Evolutionary conservation across 2,329 filamentous ascomycete genomes (phyloP), one percentile per base, ranked within the genome.

Genomic region (Teratosphaeria viscida): DNA sequence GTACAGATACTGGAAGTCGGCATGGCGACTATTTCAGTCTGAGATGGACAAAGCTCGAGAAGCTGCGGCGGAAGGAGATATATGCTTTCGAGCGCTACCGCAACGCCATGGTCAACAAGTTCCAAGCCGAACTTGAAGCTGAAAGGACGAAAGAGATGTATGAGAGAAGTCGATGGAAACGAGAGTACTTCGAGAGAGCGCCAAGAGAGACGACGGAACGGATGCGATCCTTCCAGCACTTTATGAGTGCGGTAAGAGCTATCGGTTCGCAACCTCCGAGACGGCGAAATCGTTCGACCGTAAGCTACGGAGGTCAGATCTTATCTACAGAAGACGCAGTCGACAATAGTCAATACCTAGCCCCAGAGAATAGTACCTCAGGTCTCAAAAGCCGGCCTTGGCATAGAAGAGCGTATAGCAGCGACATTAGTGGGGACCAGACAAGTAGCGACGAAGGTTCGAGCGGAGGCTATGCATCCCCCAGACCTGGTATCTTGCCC

Each of bases 401-500:
- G 43, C 68, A 70, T 58, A 60, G 62, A 27, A 62, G 69, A 59
- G 68, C 65, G n/a, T 71, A 63, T 62, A 72, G 69, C 55, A 72
- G 67, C 58, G 70, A 72, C 56, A 68, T 72, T 35, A 70, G 65
- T 34, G 68, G 66, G 27, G 70, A 72, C 61, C 70, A 72, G 55
- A 70, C 68, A 5, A 68, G 67, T 59, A 72, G 69, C 56, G 68
- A 68, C n/a, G 69, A 63, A 23, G 16, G 58, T 39, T 62, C 60
- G 6, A 61, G 59, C 55, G 59, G 58, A 5, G 34, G 43, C 11
- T 19, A 32, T 19, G 58, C 59, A 26, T 59, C 60, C 2, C 54
- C 54, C 14, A 34, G 56, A 26, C 54, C 55, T n/a, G 39, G 55
- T 7, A 16, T 53, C 12, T 7, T 49, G 43, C 26, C 57, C 14